A percentile compares a stretch with the other conserved stretches of the same genome.
phyloP scores from a whole-genome alignment of 2,329 filamentous ascomycete species.

The Microcyclosporella mali region DNA sequence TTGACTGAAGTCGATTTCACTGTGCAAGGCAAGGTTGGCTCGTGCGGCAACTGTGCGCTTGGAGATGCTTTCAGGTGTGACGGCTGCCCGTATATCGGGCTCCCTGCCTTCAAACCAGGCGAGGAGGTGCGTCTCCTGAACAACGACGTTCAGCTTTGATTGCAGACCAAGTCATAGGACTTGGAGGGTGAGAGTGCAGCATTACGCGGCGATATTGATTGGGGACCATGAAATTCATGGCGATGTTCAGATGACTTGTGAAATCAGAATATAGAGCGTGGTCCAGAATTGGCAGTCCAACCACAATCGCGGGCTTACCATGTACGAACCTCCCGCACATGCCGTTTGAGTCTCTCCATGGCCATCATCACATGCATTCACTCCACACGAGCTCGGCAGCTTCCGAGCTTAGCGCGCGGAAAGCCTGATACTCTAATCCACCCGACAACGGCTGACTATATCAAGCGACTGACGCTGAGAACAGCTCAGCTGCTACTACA shows the following conservation, averaged over 20 bases:
- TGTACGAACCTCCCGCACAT: no score
- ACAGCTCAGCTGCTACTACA: no score
- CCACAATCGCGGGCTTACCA: neutral
- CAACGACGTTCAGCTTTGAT: conserved; percentile 72
- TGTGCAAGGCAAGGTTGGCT: conserved; percentile 92
- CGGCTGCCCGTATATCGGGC: conserved; percentile 75
- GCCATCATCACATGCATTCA: no score
- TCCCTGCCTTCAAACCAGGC: conserved; percentile 94
- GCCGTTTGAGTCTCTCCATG: no score
- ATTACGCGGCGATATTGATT: neutral
- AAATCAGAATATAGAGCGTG: neutral
- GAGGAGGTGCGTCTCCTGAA: conserved; percentile 87
- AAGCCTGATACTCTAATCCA: no score
- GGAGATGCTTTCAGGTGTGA: conserved; percentile 70
- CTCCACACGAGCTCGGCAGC: no score
- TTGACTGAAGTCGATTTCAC: conserved; percentile 92
- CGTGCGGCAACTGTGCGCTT: conserved; percentile 87
- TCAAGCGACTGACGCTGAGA: no score
- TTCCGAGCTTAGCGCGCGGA: no score
- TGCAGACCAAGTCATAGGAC: neutral
- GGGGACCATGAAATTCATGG: neutral
- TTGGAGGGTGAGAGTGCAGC: neutral
- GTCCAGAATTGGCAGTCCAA: neutral
- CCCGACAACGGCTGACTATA: no score
- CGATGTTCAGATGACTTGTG: neutral